Base-by-base conservation (phyloP, 2,329 filamentous ascomycete genomes). In the Colletotrichum australisinense region DNA sequence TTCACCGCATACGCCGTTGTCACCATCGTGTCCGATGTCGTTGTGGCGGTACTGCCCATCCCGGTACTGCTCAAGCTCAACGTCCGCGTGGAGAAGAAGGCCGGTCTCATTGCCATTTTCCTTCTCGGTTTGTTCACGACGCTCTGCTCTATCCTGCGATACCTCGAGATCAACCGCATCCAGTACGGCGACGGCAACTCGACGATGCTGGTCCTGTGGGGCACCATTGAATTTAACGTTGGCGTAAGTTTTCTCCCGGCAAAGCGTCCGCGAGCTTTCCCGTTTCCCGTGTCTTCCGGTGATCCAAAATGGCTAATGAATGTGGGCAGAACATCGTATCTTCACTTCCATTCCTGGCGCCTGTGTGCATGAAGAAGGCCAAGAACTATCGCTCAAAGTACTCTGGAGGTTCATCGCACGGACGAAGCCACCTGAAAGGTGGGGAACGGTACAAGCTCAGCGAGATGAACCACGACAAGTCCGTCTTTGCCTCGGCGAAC, bases 171-270 rank as follows among this genome's bases (percentile, higher is more conserved):
- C 72, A 78, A 85, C 73, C 80, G 84, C 0, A 87, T 90, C 52
- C 85, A 86, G 19, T 79, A 80, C 14, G 86, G 86, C 2, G 86
- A 89, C 49, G 87, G 88, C 9, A 88, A 89, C 75, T 89, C 88
- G 0, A 89, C 88, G 5, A 87, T 88, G 85, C 81, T 90, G 12
- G 83, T 90, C 1, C 79, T 90, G 0, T 90, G 88, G 88, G 88
- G 88, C 5, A 87, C 85, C 2, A 87, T 90, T 68, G 88, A 90
- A 77, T 88, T 90, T 78, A 89, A 90, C 74, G 84, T 89, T 35
- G 88, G 88, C 12, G 88, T 89, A 83, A 77, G 86, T 77, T 30
- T 5, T 22, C 3, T 53, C 2, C 4, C 28, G 16, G 9, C 14
- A 14, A n/a, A 62, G 22, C 16, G 11, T 3, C 35, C 58, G 28